Base-by-base conservation (phyloP, 2,329 filamentous ascomycete genomes). In the Fusarium sp. region DNA sequence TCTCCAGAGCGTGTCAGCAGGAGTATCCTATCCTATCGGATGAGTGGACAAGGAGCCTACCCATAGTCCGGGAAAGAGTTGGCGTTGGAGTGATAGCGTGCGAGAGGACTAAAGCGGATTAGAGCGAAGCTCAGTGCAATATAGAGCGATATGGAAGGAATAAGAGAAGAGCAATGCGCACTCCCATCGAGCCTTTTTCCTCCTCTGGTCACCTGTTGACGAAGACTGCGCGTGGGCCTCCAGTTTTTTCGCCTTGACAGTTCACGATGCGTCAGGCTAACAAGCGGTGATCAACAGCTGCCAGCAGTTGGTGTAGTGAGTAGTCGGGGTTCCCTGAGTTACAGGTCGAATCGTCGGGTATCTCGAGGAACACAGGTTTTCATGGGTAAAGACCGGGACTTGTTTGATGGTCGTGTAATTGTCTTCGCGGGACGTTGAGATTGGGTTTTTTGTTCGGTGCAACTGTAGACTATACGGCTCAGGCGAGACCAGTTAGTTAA, bases 51-150 rank as follows among this genome's bases (percentile, higher is more conserved):
- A 67, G 61, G 64, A 64, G 64, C 74, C 57, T 80, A 83, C 81
- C 80, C 81, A 83, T 83, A 83, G 75, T 83, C 81, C 54, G 81
- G 81, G 71, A 82, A 81, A 64, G 80, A 82, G 73, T 78, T 77
- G 68, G 77, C 77, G 63, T 79, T 69, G 61, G 80, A 83, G 58
- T 74, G 64, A 65, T 83, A 83, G 64, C 80, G 77, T 57, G 72
- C 71, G 59, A 78, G 70, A 55, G 80, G 74, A 73, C 80, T 82
- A 61, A 58, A 56, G 13, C 27, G 45, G 55, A 41, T 52, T 60
- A 62, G 48, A 70, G 61, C 50, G 62, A 62, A 46, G 69, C 60
- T 60, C 54, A 33, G 57, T 41, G 49, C 33, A 60, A 68, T 27
- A 42, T n/a, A 59, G 17, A 41, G 44, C 58, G 38, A 26, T 40